These are phyloP conservation scores for Iris pallida DNA, from an alignment of 116 monocot genomes.

Conservation along the genomic window DNA sequence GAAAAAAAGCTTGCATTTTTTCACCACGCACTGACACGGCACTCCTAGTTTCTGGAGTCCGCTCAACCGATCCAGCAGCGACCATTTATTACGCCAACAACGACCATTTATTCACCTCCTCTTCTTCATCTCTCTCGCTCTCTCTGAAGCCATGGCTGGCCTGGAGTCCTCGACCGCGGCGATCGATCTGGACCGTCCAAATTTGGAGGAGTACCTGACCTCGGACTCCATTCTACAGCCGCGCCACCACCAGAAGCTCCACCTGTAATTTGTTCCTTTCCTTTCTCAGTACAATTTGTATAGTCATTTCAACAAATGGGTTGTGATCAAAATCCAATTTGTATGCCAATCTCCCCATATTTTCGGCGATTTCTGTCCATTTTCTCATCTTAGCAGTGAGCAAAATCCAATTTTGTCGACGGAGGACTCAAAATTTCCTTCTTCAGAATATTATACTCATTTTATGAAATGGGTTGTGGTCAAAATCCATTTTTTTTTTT, in stretches of 20 bases:
- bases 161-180: constrained; percentile 31
- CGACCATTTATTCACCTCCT: no score
- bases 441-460: no score
- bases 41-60: no score
- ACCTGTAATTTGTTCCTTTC: constrained; percentile 27
- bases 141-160: constrained; percentile 1
- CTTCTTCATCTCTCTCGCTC: no score
- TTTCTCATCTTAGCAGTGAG: not conserved
- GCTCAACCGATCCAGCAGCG: no score
- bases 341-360: no score
- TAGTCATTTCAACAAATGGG: not conserved
- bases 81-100: no score
- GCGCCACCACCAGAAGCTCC: constrained; percentile 53
- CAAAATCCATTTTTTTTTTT: no score
- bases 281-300: not conserved
- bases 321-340: not conserved
- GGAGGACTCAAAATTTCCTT: no score
- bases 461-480: no score
- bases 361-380: not conserved
- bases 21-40: no score
- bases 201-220: constrained; percentile 84
- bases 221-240: constrained; percentile 50
- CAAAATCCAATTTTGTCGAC: not conserved
- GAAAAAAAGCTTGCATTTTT: no score
- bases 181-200: constrained; percentile 71